phyloP scores from a whole-genome alignment of 352 stramenopile genomes.

The Globisporangium nunn region DNA sequence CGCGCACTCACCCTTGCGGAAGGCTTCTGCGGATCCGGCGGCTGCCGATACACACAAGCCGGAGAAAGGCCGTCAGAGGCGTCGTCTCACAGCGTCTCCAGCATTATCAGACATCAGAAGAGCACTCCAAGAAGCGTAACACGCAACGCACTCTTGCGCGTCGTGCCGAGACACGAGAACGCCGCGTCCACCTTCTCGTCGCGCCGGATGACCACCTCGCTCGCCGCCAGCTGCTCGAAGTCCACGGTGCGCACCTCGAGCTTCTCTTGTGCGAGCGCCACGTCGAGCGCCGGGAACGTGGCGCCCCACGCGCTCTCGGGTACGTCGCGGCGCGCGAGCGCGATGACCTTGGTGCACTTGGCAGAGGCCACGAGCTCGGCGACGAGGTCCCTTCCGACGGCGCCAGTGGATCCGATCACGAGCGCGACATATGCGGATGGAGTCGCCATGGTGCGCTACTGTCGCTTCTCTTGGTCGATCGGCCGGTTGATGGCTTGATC shows the following conservation, averaged over 20 bases:
- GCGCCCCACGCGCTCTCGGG: constrained; percentile 27
- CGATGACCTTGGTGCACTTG: constrained; percentile 52
- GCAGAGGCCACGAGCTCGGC: constrained; percentile 50
- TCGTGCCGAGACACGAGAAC: constrained; percentile 73
- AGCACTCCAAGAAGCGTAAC: too few species aligned
- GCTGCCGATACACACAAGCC: constrained; percentile 10
- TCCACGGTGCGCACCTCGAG: constrained; percentile 44
- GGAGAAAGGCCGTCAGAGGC: too few species aligned
- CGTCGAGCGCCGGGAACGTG: constrained; percentile 43
- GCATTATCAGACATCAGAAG: too few species aligned
- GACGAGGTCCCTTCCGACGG: constrained; percentile 61
- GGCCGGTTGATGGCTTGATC: too few species aligned
- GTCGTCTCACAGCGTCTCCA: too few species aligned
- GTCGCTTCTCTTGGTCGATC: too few species aligned
- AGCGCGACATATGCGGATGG: too few species aligned
- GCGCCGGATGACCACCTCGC: constrained; percentile 8
- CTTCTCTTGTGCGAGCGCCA: constrained; percentile 28
- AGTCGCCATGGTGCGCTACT: too few species aligned
- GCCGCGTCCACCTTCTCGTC: constrained; percentile 47
- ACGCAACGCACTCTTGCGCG: constrained; percentile 34
- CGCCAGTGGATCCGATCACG: too few species aligned
- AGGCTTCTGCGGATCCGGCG: constrained; percentile 54
- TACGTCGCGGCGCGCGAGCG: constrained; percentile 49
- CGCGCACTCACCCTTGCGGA: constrained; percentile 43
- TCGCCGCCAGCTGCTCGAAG: constrained; percentile 42